These are phyloP conservation scores for Candida tibetensis DNA, from an alignment of 805 yeast species.

Conservation along the genomic window DNA sequence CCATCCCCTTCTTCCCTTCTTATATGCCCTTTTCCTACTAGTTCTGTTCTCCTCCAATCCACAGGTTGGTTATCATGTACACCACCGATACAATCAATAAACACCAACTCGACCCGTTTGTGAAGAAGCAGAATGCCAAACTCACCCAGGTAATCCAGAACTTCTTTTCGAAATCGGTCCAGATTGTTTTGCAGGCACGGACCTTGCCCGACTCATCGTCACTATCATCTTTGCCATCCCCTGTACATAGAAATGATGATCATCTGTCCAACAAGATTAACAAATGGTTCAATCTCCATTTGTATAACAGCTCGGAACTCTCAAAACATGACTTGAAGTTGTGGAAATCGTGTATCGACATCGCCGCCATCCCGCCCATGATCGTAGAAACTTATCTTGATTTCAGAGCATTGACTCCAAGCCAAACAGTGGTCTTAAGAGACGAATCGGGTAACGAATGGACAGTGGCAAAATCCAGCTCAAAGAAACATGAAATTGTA, in stretches of 20 bases:
- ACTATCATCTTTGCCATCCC: slow-evolving; percentile 4
- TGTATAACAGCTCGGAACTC: slow-evolving; percentile 31
- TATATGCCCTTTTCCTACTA: not conserved
- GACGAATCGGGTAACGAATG: slow-evolving; percentile 55
- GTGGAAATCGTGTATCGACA: slow-evolving; percentile 54
- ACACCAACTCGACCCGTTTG: slow-evolving; percentile 10
- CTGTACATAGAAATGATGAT: slow-evolving; percentile 13
- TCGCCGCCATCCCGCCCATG: slow-evolving; percentile 65
- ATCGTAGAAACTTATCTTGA: slow-evolving; percentile 83
- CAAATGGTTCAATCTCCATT: slow-evolving; percentile 63
- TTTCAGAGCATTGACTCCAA: slow-evolving; percentile 51
- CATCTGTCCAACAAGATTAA: slow-evolving; percentile 34
- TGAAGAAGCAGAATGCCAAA: slow-evolving; percentile 28
- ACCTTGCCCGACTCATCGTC: slow-evolving; percentile 20
- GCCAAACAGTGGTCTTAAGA: slow-evolving; percentile 56
- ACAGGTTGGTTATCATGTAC: not conserved
- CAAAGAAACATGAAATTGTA: slow-evolving; percentile 78
- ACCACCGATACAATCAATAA: not conserved
- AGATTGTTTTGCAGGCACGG: slow-evolving; percentile 52
- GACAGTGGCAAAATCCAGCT: slow-evolving; percentile 55
- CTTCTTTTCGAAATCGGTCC: slow-evolving; percentile 63
- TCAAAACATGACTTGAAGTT: slow-evolving; percentile 55
- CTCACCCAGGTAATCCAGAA: slow-evolving; percentile 49
- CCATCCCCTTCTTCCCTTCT: too few relatives aligned
- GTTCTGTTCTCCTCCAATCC: too few relatives aligned